A percentile compares a stretch with the other conserved stretches of the same genome.
These are phyloP conservation scores for Salvia hispanica DNA, from an alignment of 257 asterid genomes.

Conservation along the genomic window DNA sequence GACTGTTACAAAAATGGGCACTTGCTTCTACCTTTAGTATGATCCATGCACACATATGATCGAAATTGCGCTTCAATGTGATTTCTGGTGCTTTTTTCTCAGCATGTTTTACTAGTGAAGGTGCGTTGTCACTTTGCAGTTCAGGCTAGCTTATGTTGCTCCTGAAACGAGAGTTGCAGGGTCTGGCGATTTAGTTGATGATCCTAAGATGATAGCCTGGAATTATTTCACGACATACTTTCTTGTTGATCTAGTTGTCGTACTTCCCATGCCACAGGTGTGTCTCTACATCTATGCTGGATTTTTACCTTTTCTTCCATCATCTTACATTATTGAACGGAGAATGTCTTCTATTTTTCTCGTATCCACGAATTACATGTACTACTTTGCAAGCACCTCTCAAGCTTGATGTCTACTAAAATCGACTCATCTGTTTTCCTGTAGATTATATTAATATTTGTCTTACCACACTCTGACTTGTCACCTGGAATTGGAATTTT, in stretches of 20 bases:
- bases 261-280: conserved; percentile 85
- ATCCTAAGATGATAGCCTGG: conserved; percentile 65
- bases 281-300: conserved; percentile 6
- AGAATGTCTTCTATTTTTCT: background rate
- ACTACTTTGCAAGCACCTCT: too few species aligned
- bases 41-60: too few species aligned
- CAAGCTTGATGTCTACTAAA: background rate
- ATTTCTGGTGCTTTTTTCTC: background rate
- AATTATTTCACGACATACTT: conserved; percentile 65
- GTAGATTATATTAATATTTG: conserved; percentile 67
- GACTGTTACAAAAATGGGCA: background rate
- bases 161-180: conserved; percentile 80
- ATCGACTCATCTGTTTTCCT: background rate
- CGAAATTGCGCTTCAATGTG: background rate
- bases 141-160: conserved; percentile 79
- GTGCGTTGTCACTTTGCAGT: conserved; percentile 52
- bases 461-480: conserved; percentile 56
- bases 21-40: background rate
- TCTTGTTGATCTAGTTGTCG: conserved; percentile 56
- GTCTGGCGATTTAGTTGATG: conserved; percentile 73
- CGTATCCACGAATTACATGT: too few species aligned
- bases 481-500: conserved; percentile 60
- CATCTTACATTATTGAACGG: background rate
- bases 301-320: background rate
- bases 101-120: conserved; percentile 12